These are phyloP conservation scores for Kentomonas sorsogonicus DNA, from an alignment of 208 protist genomes.

Conservation along the genomic window DNA sequence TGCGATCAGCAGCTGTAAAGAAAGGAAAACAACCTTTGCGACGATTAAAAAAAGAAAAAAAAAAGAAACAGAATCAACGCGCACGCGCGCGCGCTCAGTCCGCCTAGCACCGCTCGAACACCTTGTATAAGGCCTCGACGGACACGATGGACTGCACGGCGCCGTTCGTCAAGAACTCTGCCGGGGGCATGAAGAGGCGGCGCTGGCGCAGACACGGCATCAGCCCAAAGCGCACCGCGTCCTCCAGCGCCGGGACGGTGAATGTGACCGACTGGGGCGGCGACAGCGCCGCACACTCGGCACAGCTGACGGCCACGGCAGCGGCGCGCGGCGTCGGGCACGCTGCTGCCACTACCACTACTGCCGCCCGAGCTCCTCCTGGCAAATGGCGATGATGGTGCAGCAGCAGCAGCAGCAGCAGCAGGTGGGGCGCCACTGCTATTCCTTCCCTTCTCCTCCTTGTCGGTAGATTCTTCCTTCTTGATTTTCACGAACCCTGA, in stretches of 20 bases:
- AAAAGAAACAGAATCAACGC: no score
- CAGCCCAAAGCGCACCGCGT: slow-evolving; percentile 52
- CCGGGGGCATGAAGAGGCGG: slow-evolving; percentile 54
- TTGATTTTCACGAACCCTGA: no score
- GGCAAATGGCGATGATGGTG: no score
- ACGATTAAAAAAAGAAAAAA: no score
- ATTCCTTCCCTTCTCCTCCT: no score
- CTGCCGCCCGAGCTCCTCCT: no score
- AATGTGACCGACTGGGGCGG: neutral
- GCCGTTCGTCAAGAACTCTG: slow-evolving; percentile 45
- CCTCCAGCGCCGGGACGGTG: slow-evolving; percentile 17
- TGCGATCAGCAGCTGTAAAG: neutral
- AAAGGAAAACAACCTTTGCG: no score
- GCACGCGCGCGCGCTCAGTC: neutral
- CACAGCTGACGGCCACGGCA: neutral
- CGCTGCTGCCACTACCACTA: neutral
- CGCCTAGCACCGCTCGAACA: slow-evolving; percentile 83
- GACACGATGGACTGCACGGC: slow-evolving; percentile 67
- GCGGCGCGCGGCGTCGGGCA: neutral
- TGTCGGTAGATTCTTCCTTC: no score
- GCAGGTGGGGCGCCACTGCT: no score
- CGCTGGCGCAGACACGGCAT: slow-evolving; percentile 61
- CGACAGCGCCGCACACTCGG: neutral
- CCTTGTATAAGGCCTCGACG: slow-evolving; percentile 85
- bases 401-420: no score